Evolutionary conservation across 1,139 yeast genomes (phyloP), one percentile per base, ranked within the genome.

Genomic region (Saccharomyces hybrid): DNA sequence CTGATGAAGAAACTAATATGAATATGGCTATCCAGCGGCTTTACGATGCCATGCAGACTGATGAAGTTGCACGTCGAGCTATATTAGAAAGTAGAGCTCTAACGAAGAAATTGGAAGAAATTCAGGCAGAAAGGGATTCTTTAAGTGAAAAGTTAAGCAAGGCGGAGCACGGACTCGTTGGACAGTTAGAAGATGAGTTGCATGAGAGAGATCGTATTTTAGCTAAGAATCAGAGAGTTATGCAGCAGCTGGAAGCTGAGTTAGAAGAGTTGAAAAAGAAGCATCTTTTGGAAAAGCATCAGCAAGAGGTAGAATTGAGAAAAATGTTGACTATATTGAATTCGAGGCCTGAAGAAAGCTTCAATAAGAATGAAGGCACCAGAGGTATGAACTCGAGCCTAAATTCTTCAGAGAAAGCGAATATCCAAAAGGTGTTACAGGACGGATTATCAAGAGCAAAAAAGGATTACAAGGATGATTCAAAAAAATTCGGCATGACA

Each of bases 61-160:
- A 93, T 70, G 97, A 90, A 57, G 87, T 86, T 70, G 97, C 96
- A 23, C 77, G 87, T 54, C 78, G 85, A 55, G 96, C 97, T 0
- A 75, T 86, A 54, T 71, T 79, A 49, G 97, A 91, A 60, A 84
- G 86, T 16, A 83, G 84, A 60, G 83, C 80, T 29, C 79, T 85
- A 48, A 80, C 81, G 49, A 83, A 81, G 62, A 76, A 79, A 47
- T 87, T 88, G 0, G 95, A 87, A 62, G 90, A 86, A 63, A 88
- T 95, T 6, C 79, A 82, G 46, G 95, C 95, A 0, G 97, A 91
- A 68, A 78, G 95, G 54, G 97, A 89, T 63, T 84, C 83, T 49
- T 78, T 91, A 73, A 80, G 85, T 25, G 76, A 83, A 54, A 88
- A 88, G 68, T 75, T 91, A 47, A 80, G 87, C 26, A 75, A 87